Evolutionary conservation across 768 basidiomycete genomes (phyloP), one percentile per base, ranked within the genome.

Genomic region (Lactifluus pinguis): DNA sequence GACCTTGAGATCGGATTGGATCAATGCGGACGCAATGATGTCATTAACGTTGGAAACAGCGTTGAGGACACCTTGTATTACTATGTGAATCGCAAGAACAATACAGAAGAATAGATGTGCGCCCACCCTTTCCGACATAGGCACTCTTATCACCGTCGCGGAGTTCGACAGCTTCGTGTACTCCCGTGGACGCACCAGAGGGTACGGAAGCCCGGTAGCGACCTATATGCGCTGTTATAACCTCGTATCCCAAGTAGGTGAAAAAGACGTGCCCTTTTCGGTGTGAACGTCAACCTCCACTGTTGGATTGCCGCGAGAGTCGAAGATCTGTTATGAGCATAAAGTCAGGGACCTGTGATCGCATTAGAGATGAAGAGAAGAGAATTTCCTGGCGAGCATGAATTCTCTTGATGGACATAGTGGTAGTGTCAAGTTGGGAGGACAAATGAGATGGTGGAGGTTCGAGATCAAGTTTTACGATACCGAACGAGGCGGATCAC

Each of bases 141-240:
- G 84, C 83, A 66, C 75, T 76, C 77, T 97, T 97, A 79, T 93
- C 95, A 65, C 87, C 88, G 75, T 99, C 97, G 68, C 97, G 92
- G 75, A 99, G 89, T 77, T 99, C 97, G 67, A 98, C 92, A 64
- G 97, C 97, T 76, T 99, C 97, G 74, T 99, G 92, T 67, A 91
- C 79, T 79, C 97, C 97, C 55, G 97, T 98, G 60, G 97, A 99
- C 47, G 97, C 97, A 73, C 97, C 97, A 61, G 95, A 98, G 48
- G 97, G 97, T 48, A 99, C 97, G 65, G 92, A 84, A 62, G 93
- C 90, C 62, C 92, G 87, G 87, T 85, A 98, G 66, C 84, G 87
- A 62, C 95, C 95, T 95, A 62, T 29, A 67, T 68, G 64, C 60
- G 56, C 54, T 59, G 67, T 60, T 59, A 51, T 57, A 63, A 15